Evolutionary conservation across 768 basidiomycete species (phyloP).

Genomic region (Amanita subjunquillea): DNA sequence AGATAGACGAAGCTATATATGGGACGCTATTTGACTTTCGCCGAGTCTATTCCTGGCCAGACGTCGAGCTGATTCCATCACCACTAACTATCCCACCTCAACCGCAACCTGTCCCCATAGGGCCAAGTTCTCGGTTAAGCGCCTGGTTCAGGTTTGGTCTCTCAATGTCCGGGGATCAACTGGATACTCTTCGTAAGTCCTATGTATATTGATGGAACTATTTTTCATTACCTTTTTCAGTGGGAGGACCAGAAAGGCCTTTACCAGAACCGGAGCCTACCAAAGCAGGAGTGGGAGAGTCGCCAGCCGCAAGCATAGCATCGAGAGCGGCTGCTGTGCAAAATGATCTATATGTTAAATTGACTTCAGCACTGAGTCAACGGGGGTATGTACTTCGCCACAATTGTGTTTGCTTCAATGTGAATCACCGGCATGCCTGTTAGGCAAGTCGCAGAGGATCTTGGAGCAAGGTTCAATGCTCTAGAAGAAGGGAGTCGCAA

Average conservation of each 20-base stretch:
- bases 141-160: conserved; percentile 45
- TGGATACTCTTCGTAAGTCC: conserved; percentile 48
- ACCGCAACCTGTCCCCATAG: conserved; percentile 52
- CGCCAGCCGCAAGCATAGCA: conserved; percentile 17
- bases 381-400: conserved; percentile 39
- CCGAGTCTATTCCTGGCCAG: conserved; percentile 37
- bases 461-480: conserved; percentile 53
- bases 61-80: conserved; percentile 37
- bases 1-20: conserved; percentile 30
- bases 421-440: not conserved
- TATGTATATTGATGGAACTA: not conserved
- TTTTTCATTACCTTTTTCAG: conserved; percentile 20
- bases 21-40: conserved; percentile 52
- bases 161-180: conserved; percentile 44
- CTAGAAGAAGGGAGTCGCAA: conserved; percentile 57
- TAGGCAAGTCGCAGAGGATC: conserved; percentile 52
- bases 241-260: conserved; percentile 59
- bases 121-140: conserved; percentile 43
- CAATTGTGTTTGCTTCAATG: not conserved
- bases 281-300: not conserved
- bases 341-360: conserved; percentile 30
- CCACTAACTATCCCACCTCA: conserved; percentile 37
- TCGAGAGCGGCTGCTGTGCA: conserved; percentile 26
- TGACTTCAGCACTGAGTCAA: conserved; percentile 48
- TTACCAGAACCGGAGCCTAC: conserved; percentile 23